phyloP scores from a whole-genome alignment of 805 yeast genomes.

The Sugiyamaella americana region DNA sequence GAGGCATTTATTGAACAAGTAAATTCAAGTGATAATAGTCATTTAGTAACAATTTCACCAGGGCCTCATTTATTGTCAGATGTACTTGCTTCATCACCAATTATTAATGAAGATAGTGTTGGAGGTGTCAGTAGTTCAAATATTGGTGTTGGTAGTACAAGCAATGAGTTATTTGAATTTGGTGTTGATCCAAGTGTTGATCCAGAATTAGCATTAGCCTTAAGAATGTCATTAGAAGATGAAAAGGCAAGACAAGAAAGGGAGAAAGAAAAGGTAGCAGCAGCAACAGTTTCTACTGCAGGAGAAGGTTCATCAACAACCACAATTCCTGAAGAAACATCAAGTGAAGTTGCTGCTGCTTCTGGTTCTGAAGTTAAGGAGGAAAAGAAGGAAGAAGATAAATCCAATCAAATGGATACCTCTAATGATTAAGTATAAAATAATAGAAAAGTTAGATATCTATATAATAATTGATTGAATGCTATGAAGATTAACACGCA shows the following conservation, averaged over 20 bases:
- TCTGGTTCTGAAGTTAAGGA: neutral
- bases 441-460: neutral
- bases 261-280: constrained; percentile 21
- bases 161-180: constrained; percentile 43
- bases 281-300: constrained; percentile 6
- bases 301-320: constrained; percentile 9
- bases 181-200: constrained; percentile 87
- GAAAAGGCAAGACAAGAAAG: constrained; percentile 89
- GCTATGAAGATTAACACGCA: too few species aligned
- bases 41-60: constrained; percentile 80
- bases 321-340: neutral
- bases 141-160: constrained; percentile 34
- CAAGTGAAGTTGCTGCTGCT: constrained; percentile 1
- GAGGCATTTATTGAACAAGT: constrained; percentile 72
- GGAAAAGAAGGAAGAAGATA: neutral
- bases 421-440: neutral
- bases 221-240: constrained; percentile 90
- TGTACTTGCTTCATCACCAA: constrained; percentile 67
- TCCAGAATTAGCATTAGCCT: constrained; percentile 94
- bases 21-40: constrained; percentile 56
- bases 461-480: too few species aligned
- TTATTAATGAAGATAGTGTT: constrained; percentile 57
- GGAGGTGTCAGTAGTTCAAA: constrained; percentile 43
- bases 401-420: constrained; percentile 37
- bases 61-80: constrained; percentile 83